These are phyloP conservation scores for Betula pendula DNA, from an alignment of 306 rosid species.

Conservation along the genomic window DNA sequence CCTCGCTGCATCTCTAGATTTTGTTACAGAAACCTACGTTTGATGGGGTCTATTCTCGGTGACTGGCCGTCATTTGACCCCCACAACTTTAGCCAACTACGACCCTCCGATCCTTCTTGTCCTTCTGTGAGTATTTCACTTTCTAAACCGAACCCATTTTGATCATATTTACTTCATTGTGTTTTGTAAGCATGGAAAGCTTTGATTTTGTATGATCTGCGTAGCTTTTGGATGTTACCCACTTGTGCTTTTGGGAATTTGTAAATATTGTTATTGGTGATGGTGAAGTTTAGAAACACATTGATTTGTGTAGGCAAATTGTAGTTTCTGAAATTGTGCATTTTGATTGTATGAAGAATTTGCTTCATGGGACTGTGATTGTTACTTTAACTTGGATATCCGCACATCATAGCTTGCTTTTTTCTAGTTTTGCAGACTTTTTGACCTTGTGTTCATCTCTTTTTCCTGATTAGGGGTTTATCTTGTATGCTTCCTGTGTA, in stretches of 20 bases:
- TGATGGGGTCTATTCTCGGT: constrained; percentile 80
- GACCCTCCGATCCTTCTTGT: constrained; percentile 80
- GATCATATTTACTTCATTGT: constrained; percentile 16
- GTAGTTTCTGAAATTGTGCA: constrained; percentile 15
- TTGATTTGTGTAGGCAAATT: constrained; percentile 5
- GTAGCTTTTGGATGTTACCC: neutral
- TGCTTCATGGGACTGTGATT: constrained; percentile 4
- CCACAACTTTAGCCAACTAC: constrained; percentile 92
- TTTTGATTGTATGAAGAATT: constrained; percentile 17
- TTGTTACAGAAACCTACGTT: constrained; percentile 21
- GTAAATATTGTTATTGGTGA: neutral
- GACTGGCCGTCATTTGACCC: constrained; percentile 91
- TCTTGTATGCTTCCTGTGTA: too few relatives aligned
- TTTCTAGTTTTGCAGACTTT: too few relatives aligned
- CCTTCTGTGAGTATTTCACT: constrained; percentile 69
- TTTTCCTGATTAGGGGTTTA: too few relatives aligned
- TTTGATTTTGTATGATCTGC: constrained; percentile 14
- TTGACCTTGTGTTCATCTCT: too few relatives aligned
- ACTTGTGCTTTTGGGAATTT: neutral
- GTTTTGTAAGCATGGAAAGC: constrained; percentile 12
- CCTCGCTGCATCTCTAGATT: constrained; percentile 21
- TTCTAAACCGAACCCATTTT: constrained; percentile 12
- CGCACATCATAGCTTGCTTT: too few relatives aligned
- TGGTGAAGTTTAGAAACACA: neutral
- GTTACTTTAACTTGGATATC: neutral